These are phyloP conservation scores for Pyrrhoderma noxium DNA, from an alignment of 1,284 basidiomycete genomes.

Conservation along the genomic window DNA sequence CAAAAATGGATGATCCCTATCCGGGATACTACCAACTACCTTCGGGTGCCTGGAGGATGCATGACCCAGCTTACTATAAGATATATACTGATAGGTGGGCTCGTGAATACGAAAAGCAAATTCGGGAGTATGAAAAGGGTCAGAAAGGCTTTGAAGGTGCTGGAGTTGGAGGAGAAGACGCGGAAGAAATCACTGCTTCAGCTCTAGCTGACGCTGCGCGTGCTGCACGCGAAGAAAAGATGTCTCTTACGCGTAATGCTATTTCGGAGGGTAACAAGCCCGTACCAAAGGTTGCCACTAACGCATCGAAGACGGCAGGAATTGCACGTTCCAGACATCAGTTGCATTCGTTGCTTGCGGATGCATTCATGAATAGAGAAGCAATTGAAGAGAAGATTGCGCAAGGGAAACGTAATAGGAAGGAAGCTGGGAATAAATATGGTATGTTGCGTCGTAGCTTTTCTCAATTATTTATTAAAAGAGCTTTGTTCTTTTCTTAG, in stretches of 20 bases:
- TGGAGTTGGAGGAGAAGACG: slow-evolving; percentile 40
- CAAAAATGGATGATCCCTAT: slow-evolving; percentile 69
- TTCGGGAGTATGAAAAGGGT: slow-evolving; percentile 61
- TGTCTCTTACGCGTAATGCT: slow-evolving; percentile 56
- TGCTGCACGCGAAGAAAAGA: slow-evolving; percentile 63
- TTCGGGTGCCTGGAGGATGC: slow-evolving; percentile 70
- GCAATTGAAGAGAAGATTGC: slow-evolving; percentile 73
- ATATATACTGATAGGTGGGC: slow-evolving; percentile 68
- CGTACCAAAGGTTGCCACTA: slow-evolving; percentile 69
- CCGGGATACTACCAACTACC: slow-evolving; percentile 86
- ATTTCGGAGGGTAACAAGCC: slow-evolving; percentile 37
- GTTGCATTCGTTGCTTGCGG: slow-evolving; percentile 64
- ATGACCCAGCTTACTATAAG: slow-evolving; percentile 72
- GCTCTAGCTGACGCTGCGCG: slow-evolving; percentile 71
- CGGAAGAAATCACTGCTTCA: slow-evolving; percentile 58
- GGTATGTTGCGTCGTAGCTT: slow-evolving; percentile 33
- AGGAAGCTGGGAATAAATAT: slow-evolving; percentile 83
- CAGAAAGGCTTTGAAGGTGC: slow-evolving; percentile 60
- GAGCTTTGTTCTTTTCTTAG: too few species aligned
- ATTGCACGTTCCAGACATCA: slow-evolving; percentile 69
- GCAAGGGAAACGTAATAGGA: slow-evolving; percentile 69
- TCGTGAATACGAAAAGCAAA: slow-evolving; percentile 57
- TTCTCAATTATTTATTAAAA: too few species aligned
- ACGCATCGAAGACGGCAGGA: slow-evolving; percentile 60
- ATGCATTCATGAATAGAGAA: slow-evolving; percentile 74